Evolutionary conservation across 441 rosid genomes (phyloP).

Genomic region (Bruguiera hainesii): DNA sequence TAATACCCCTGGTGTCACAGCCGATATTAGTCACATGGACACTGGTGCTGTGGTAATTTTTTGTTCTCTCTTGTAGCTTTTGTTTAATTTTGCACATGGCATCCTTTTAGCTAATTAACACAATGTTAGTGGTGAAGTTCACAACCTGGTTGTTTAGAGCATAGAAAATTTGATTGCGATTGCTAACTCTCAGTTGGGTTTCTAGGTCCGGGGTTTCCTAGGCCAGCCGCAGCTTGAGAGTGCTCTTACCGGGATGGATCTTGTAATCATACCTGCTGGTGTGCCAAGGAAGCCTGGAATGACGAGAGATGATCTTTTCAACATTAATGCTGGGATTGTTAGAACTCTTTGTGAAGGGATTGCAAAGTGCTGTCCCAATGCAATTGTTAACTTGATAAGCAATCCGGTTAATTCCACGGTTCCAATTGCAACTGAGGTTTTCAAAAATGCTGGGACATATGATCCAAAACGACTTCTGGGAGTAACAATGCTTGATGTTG

Average conservation of each 20-base stretch:
- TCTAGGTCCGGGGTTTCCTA: conserved; percentile 74
- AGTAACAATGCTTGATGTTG: conserved; percentile 83
- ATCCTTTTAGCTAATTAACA: neutral
- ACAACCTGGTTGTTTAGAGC: neutral
- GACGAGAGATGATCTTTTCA: conserved; percentile 93
- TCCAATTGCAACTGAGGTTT: conserved; percentile 84
- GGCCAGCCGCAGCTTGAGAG: conserved; percentile 75
- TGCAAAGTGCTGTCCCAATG: conserved; percentile 67
- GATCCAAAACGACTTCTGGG: conserved; percentile 82
- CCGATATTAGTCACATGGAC: conserved; percentile 94
- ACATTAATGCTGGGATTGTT: conserved; percentile 88
- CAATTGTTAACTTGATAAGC: conserved; percentile 72
- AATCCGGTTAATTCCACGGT: conserved; percentile 93
- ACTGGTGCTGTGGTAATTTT: conserved; percentile 80
- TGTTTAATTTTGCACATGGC: neutral
- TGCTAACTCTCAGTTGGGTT: neutral
- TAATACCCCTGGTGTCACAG: conserved; percentile 86
- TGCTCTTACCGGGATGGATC: conserved; percentile 81
- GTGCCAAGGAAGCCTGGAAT: conserved; percentile 94
- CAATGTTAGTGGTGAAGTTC: neutral
- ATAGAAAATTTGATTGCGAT: neutral
- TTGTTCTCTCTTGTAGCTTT: neutral
- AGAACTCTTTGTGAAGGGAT: conserved; percentile 78
- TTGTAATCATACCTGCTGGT: conserved; percentile 91
- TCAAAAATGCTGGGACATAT: conserved; percentile 82